Base-by-base conservation (phyloP, 345 rosid species). In the Limnanthes douglasii region DNA sequence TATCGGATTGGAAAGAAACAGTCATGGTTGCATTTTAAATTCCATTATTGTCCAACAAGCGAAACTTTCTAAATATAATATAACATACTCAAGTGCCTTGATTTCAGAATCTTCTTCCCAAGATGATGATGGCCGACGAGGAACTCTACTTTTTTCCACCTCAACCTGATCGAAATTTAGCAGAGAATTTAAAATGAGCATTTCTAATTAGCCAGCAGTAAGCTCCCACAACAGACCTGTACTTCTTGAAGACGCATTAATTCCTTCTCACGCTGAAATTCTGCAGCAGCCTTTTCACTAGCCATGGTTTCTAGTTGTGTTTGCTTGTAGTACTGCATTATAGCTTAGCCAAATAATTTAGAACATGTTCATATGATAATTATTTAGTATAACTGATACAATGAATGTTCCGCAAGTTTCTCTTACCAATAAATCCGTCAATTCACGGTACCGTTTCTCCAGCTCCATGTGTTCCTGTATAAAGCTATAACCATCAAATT, bases 41-140 rank as follows among this genome's bases (percentile, higher is more conserved):
- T n/a, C n/a, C n/a, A n/a, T n/a, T n/a, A n/a, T n/a, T n/a, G n/a
- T n/a, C n/a, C n/a, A n/a, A n/a, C n/a, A n/a, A n/a, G n/a, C n/a
- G n/a, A n/a, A n/a, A n/a, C n/a, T n/a, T n/a, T n/a, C n/a, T n/a
- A n/a, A n/a, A n/a, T n/a, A n/a, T n/a, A n/a, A n/a, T n/a, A n/a
- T n/a, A 21, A 57, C 88, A 24, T 78, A 90, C 99, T 85, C 99
- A 1, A 85, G 94, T 26, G 70, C 78, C 68, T 73, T 90, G 57
- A 90, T 72, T 67, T 90, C 96, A 33, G 88, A 27, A 33, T 90
- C 94, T 56, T 90, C 99, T 49, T 85, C 96, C 99, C 99, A 90
- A 40, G 78, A 68, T 24, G 80, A 51, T 6, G 74, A 77, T 37
- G 77, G 46, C 21, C 86, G 78, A 11, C 81, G 78, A 3, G 93